Percentiles rank a stretch among this genome's conserved stretches.
Evolutionary conservation across 306 rosid species (phyloP).

Genomic region (Vigna reflexopilosa): DNA sequence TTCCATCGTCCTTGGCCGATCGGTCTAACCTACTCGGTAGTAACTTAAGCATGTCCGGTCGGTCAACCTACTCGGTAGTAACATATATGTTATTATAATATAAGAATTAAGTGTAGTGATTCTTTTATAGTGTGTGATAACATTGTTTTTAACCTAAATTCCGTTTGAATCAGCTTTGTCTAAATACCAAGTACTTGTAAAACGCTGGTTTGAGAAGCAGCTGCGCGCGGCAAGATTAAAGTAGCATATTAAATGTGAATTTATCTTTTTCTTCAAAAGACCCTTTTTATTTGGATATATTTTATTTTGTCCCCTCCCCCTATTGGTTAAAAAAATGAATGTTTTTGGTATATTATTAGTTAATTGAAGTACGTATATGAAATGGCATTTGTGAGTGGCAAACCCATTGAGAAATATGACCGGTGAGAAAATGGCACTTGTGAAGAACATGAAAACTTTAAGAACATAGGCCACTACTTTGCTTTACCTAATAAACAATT

Average conservation of each 20-base stretch:
- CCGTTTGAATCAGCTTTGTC: not conserved
- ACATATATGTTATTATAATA: not conserved
- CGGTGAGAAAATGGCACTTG: constrained; percentile 44
- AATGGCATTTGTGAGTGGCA: constrained; percentile 37
- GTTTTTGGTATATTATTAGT: not conserved
- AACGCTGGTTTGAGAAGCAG: not conserved
- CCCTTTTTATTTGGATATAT: not conserved
- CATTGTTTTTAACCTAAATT: not conserved
- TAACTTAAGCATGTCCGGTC: no score
- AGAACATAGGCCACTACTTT: constrained; percentile 36
- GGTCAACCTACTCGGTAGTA: no score
- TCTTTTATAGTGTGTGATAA: not conserved
- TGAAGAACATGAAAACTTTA: constrained; percentile 8
- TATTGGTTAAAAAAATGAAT: not conserved
- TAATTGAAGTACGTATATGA: constrained; percentile 5
- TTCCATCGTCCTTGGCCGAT: no score
- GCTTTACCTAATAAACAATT: constrained; percentile 52
- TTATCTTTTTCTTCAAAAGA: not conserved
- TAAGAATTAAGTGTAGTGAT: not conserved
- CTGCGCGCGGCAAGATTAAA: not conserved
- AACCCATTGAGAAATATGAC: constrained; percentile 10
- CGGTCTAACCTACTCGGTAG: no score
- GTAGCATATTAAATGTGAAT: constrained; percentile 4
- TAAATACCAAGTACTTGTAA: not conserved
- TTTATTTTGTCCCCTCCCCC: not conserved